Percentiles rank a stretch among this genome's conserved stretches.
These are phyloP conservation scores for Prinsepia uniflora DNA, from an alignment of 306 rosid species.

Conservation along the genomic window DNA sequence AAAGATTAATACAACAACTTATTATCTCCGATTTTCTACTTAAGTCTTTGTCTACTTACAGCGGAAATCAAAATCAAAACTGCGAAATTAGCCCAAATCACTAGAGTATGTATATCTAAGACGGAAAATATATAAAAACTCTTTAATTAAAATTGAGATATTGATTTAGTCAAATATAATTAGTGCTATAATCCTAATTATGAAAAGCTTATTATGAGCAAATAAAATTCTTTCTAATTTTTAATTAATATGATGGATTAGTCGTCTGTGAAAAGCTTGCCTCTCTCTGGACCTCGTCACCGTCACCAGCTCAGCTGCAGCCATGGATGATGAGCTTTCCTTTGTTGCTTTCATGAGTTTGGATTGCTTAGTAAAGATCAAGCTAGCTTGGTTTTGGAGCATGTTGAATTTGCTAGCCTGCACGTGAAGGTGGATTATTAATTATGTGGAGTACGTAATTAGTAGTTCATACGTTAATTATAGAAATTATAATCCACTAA, in stretches of 20 bases:
- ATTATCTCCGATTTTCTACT: too few species aligned
- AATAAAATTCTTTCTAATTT: constrained; percentile 10
- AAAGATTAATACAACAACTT: too few species aligned
- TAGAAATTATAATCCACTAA: not conserved
- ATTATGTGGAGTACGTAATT: not conserved
- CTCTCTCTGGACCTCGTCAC: too few species aligned
- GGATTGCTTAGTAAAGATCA: not conserved
- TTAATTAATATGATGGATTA: not conserved
- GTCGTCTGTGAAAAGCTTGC: not conserved
- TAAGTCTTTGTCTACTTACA: too few species aligned
- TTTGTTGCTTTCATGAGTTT: not conserved
- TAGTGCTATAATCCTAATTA: constrained; percentile 4
- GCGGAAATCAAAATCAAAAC: too few species aligned
- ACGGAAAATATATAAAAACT: too few species aligned
- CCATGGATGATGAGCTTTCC: not conserved
- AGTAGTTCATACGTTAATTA: not conserved
- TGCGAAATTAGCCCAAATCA: too few species aligned
- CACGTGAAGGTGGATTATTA: not conserved
- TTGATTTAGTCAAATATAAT: constrained; percentile 11
- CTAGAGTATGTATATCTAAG: too few species aligned
- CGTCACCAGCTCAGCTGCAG: too few species aligned
- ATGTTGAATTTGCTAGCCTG: not conserved
- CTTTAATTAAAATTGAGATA: not conserved
- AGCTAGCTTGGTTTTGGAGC: not conserved
- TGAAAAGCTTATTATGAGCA: not conserved